Evolutionary conservation across 2,329 filamentous ascomycete species (phyloP).

Genomic region (Talaromyces sp.): DNA sequence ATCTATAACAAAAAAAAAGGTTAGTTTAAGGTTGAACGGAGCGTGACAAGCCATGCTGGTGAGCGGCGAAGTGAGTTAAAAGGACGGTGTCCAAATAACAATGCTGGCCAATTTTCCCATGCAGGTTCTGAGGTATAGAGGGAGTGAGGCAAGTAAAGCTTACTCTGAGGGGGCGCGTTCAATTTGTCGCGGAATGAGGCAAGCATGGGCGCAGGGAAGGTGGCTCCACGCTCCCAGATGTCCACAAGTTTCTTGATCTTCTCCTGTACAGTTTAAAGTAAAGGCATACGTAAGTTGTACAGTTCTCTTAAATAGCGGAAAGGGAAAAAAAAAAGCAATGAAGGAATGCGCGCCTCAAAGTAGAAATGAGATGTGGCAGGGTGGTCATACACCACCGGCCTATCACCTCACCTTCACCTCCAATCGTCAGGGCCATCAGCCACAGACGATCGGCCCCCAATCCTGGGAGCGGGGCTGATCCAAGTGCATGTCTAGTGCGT

Average conservation of each 20-base stretch:
- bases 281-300: slow-evolving; percentile 54
- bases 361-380: not conserved
- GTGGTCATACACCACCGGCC: not conserved
- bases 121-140: not conserved
- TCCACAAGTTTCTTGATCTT: slow-evolving; percentile 95
- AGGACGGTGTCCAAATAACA: too few relatives aligned
- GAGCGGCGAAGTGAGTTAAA: too few relatives aligned
- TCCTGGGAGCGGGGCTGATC: slow-evolving; percentile 24
- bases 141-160: slow-evolving; percentile 48
- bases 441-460: slow-evolving; percentile 15
- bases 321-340: not conserved
- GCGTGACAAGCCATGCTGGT: not conserved
- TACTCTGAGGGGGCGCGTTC: slow-evolving; percentile 67
- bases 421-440: not conserved
- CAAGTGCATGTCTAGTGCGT: slow-evolving; percentile 58
- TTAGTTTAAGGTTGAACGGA: slow-evolving; percentile 28
- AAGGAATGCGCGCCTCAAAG: not conserved
- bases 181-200: slow-evolving; percentile 81
- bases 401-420: not conserved
- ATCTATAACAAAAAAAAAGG: slow-evolving; percentile 49
- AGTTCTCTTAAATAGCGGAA: slow-evolving; percentile 31
- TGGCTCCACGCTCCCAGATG: slow-evolving; percentile 96
- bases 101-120: not conserved
- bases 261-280: slow-evolving; percentile 70
- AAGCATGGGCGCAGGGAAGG: slow-evolving; percentile 81